These are phyloP conservation scores for Petasospora rhodanensis DNA, from an alignment of 1,139 yeast genomes.

Conservation along the genomic window DNA sequence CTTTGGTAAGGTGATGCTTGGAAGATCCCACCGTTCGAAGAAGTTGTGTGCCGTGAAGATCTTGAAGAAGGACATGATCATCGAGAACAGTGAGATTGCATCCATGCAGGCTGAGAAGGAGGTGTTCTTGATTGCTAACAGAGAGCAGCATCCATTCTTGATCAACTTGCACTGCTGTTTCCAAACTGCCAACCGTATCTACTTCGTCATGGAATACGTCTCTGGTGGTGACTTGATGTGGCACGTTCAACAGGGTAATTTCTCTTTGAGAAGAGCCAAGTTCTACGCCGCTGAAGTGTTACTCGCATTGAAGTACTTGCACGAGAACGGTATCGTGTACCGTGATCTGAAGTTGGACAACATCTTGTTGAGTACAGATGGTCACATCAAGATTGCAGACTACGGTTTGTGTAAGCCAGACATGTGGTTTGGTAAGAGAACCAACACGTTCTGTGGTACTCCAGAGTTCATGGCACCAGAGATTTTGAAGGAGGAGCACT, in stretches of 20 bases:
- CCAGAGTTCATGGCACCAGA: conserved; percentile 99
- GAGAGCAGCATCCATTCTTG: conserved; percentile 88
- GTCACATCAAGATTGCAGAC: conserved; percentile 97
- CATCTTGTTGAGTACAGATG: conserved; percentile 79
- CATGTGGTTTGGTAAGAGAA: conserved; percentile 88
- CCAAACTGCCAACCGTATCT: conserved; percentile 95
- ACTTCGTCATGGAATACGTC: conserved; percentile 96
- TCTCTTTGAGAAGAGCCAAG: conserved; percentile 88
- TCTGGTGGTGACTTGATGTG: conserved; percentile 99
- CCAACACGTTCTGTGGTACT: conserved; percentile 97
- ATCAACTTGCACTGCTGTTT: conserved; percentile 90
- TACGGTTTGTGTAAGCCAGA: conserved; percentile 95
- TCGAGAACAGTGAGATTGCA: conserved; percentile 93
- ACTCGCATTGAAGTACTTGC: conserved; percentile 86
- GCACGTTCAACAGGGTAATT: conserved; percentile 93
- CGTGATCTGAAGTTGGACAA: conserved; percentile 96
- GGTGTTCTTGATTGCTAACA: conserved; percentile 86
- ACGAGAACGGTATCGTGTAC: conserved; percentile 92
- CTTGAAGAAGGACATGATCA: conserved; percentile 88
- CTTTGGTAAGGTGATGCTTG: conserved; percentile 96
- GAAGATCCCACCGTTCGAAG: conserved; percentile 74
- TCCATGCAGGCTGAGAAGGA: conserved; percentile 92
- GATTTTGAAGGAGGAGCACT: conserved; percentile 85
- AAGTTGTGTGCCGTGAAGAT: conserved; percentile 92
- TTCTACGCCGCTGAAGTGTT: conserved; percentile 96